phyloP scores from a whole-genome alignment of 768 basidiomycete genomes.

The Rickenella mellea region DNA sequence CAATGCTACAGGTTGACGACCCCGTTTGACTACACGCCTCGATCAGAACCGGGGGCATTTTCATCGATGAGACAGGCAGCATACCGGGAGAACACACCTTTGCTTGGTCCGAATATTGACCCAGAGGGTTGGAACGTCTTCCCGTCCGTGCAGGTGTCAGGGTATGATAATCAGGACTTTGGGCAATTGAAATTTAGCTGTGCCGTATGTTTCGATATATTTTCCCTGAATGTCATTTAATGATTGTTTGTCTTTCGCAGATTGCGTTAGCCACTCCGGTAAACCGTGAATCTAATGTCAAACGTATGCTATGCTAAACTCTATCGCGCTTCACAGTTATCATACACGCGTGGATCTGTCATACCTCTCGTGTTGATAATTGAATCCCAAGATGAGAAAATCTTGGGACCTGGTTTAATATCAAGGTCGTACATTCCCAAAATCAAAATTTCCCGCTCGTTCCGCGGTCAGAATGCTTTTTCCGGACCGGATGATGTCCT shows the following conservation, averaged over 20 bases:
- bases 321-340: neutral
- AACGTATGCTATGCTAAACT: too few species aligned
- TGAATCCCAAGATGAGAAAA: neutral
- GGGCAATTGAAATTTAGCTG: too few species aligned
- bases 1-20: slow-evolving; percentile 4
- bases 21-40: slow-evolving; percentile 9
- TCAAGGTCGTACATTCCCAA: too few species aligned
- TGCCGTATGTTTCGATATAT: neutral
- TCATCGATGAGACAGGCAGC: slow-evolving; percentile 8
- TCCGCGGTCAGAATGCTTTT: too few species aligned
- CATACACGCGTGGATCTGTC: neutral
- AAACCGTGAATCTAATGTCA: slow-evolving; percentile 12
- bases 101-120: slow-evolving; percentile 6
- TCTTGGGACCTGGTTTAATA: too few species aligned
- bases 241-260: neutral
- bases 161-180: too few species aligned
- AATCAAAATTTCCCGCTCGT: too few species aligned
- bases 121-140: slow-evolving; percentile 12
- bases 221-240: neutral
- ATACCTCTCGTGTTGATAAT: neutral
- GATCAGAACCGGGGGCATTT: slow-evolving; percentile 8
- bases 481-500: too few species aligned
- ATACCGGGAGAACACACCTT: slow-evolving; percentile 2
- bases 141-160: neutral
- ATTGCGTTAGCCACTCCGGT: too few species aligned